phyloP scores from a whole-genome alignment of 2,329 filamentous ascomycete genomes.

The Botrytis porri region DNA sequence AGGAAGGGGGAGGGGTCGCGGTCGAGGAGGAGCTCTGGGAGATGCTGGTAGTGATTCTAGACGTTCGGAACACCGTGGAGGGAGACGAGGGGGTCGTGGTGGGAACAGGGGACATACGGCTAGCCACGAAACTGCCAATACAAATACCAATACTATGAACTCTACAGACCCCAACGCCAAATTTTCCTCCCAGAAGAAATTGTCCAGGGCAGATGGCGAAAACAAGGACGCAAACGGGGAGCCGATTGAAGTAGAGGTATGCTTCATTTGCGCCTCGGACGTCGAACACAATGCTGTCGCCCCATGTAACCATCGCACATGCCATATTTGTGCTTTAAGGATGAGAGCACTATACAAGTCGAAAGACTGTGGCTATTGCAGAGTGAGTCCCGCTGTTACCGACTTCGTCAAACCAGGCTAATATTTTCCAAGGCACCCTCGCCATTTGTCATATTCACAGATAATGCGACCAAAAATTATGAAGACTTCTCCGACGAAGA shows the following conservation, averaged over 20 bases:
- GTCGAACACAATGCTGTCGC: conserved; percentile 85
- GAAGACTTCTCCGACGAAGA: conserved; percentile 76
- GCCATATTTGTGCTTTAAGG: conserved; percentile 90
- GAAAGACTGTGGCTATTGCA: conserved; percentile 93
- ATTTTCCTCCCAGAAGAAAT: conserved; percentile 1
- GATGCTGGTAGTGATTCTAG: conserved; percentile 35
- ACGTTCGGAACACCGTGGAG: conserved; percentile 29
- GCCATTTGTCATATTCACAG: conserved; percentile 86
- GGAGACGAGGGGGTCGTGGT: conserved; percentile 25
- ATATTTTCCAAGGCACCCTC: conserved; percentile 55
- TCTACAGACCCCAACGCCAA: neutral
- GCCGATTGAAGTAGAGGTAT: conserved; percentile 71
- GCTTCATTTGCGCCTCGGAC: conserved; percentile 94
- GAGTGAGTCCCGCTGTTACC: conserved; percentile 55
- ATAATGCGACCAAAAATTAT: conserved; percentile 75
- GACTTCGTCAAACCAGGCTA: conserved; percentile 40
- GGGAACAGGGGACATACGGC: conserved; percentile 24
- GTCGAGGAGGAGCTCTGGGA: conserved; percentile 9
- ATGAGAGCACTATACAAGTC: conserved; percentile 94
- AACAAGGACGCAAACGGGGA: conserved; percentile 37
- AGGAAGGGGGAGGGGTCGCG: conserved; percentile 36
- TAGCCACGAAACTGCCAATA: conserved; percentile 12
- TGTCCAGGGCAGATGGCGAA: conserved; percentile 5
- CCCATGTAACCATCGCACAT: conserved; percentile 94
- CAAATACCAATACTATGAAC: conserved; percentile 12